These are phyloP conservation scores for Rhodocollybia butyracea DNA, from an alignment of 768 basidiomycete species.

Conservation along the genomic window DNA sequence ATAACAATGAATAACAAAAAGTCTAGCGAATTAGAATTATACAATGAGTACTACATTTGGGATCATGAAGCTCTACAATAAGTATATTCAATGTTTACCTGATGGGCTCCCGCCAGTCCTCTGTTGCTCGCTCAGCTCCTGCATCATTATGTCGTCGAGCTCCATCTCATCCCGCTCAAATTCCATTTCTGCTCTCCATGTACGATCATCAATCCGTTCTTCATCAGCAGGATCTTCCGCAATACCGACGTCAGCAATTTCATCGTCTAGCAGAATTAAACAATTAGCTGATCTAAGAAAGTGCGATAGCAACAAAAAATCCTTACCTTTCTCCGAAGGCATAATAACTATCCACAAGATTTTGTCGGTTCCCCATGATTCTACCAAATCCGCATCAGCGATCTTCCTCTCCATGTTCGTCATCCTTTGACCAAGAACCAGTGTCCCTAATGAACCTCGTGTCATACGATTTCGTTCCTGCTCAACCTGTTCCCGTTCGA, in stretches of 20 bases:
- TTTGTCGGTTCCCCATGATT: background rate
- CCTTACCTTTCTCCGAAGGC: slow-evolving; percentile 2
- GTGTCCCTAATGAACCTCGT: background rate
- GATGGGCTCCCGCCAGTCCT: too few relatives aligned
- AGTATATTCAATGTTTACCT: too few relatives aligned
- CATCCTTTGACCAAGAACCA: background rate
- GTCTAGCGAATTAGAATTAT: too few relatives aligned
- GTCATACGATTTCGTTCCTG: background rate
- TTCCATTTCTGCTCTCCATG: background rate
- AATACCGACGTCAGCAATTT: slow-evolving; percentile 2
- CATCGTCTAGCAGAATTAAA: background rate
- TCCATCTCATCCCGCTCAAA: slow-evolving; percentile 1
- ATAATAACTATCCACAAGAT: slow-evolving; percentile 6
- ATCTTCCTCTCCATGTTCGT: background rate
- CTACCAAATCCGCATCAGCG: slow-evolving; percentile 3
- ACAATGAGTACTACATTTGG: too few relatives aligned
- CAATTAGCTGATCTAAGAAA: too few relatives aligned
- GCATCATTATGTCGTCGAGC: too few relatives aligned
- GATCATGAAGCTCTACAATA: too few relatives aligned
- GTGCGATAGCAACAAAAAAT: background rate
- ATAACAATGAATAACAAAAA: too few relatives aligned
- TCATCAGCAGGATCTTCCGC: slow-evolving; percentile 1
- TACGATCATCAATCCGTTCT: background rate
- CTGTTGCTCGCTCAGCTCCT: too few relatives aligned
- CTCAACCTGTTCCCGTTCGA: background rate